Evolutionary conservation across 2,329 filamentous ascomycete species (phyloP).

Genomic region (Phyllosticta citriasiana): DNA sequence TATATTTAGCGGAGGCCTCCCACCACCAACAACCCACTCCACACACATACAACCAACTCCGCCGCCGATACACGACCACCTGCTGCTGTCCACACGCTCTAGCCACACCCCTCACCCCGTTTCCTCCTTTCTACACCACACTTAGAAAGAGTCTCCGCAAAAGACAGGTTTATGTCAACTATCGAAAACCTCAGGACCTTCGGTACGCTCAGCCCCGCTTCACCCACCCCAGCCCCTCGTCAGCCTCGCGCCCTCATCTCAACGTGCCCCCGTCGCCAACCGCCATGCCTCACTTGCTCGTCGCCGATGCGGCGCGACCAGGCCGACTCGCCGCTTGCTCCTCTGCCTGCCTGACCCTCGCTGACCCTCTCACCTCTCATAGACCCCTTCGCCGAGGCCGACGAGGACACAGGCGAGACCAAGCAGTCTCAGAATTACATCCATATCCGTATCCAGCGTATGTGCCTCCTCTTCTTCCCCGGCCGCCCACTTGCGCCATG

Average conservation of each 20-base stretch:
- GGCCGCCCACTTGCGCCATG: background rate
- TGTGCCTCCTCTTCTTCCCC: slow-evolving; percentile 30
- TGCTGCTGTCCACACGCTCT: slow-evolving; percentile 2
- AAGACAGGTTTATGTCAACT: slow-evolving; percentile 88
- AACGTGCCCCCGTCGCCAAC: background rate
- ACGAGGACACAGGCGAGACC: slow-evolving; percentile 95
- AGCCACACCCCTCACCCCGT: slow-evolving; percentile 8
- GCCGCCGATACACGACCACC: background rate
- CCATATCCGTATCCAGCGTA: slow-evolving; percentile 99
- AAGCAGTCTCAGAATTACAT: slow-evolving; percentile 97
- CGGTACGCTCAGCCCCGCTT: slow-evolving; percentile 49
- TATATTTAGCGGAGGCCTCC: background rate
- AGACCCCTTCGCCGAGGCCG: slow-evolving; percentile 99
- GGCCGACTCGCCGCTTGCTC: no score
- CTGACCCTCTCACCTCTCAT: background rate
- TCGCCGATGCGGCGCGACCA: background rate
- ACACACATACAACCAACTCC: background rate
- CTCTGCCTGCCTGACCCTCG: background rate
- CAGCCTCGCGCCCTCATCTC: slow-evolving; percentile 1
- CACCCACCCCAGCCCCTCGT: slow-evolving; percentile 17
- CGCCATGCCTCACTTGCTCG: background rate
- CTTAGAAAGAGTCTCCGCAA: slow-evolving; percentile 35
- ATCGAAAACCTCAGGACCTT: slow-evolving; percentile 95
- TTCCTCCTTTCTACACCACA: slow-evolving; percentile 14
- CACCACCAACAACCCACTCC: slow-evolving; percentile 4